phyloP scores from a whole-genome alignment of 768 basidiomycete genomes.

The Suillus fuscotomentosus region DNA sequence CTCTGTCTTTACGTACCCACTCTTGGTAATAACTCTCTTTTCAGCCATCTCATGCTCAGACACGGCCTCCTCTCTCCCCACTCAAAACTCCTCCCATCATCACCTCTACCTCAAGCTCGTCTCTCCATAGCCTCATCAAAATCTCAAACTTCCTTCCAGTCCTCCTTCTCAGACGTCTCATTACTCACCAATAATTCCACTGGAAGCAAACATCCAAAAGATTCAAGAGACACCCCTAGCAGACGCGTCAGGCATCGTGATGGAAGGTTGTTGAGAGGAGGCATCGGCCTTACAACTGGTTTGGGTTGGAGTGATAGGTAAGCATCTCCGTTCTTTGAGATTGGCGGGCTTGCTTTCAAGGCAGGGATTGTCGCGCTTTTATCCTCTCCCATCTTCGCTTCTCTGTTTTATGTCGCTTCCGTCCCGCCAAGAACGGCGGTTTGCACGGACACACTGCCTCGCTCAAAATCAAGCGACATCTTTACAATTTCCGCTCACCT shows the following conservation, averaged over 20 bases:
- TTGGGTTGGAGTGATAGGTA: conserved; percentile 76
- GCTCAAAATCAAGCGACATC: neutral
- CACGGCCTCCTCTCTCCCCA: conserved; percentile 65
- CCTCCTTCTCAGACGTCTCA: conserved; percentile 13
- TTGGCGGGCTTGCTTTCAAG: neutral
- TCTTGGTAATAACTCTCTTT: neutral
- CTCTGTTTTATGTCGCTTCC: conserved; percentile 7
- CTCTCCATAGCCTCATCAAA: conserved; percentile 25
- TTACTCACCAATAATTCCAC: conserved; percentile 20
- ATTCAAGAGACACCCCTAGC: conserved; percentile 55
- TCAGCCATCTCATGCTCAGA: conserved; percentile 62
- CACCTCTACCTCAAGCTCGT: conserved; percentile 16
- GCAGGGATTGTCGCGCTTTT: neutral
- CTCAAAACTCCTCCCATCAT: conserved; percentile 55
- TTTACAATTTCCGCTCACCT: neutral
- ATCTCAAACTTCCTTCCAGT: conserved; percentile 26
- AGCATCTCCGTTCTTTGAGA: conserved; percentile 11
- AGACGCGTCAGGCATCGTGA: conserved; percentile 62
- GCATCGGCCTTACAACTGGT: conserved; percentile 69
- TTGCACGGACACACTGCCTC: neutral
- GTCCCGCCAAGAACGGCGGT: neutral
- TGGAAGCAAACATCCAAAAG: conserved; percentile 39
- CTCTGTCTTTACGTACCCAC: too few species aligned
- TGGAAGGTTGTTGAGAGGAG: conserved; percentile 53
- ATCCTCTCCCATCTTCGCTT: conserved; percentile 3